Conservation (phyloP, 1,139 yeast species). For the Kurtzmaniella natalensis region DNA sequence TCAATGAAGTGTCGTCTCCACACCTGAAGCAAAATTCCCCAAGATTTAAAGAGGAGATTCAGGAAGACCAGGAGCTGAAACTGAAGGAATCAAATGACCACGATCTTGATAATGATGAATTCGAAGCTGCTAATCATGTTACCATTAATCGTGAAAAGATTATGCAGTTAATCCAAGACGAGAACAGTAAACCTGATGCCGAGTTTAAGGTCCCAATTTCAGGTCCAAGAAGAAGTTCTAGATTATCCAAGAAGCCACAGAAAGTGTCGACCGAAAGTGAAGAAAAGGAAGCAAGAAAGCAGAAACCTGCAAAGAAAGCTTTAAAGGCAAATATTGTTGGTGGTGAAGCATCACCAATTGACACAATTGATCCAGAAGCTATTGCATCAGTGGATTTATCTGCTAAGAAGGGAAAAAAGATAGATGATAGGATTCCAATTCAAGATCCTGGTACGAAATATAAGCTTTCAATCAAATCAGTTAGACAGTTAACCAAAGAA, state of each 20-base stretch:
- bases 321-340: too few species aligned
- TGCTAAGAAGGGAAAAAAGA: background rate
- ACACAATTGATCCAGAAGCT: conserved; percentile 29
- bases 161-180: background rate
- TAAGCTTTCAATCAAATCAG: background rate
- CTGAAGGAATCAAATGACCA: too few species aligned
- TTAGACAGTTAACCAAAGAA: background rate
- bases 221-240: background rate
- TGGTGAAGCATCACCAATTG: conserved; percentile 22
- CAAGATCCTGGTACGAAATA: conserved; percentile 1
- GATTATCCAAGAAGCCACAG: background rate
- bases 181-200: too few species aligned
- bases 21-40: too few species aligned
- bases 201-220: background rate
- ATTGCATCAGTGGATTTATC: conserved; percentile 26
- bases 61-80: too few species aligned
- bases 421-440: background rate
- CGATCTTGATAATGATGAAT: too few species aligned
- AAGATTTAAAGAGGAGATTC: too few species aligned
- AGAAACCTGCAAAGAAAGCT: too few species aligned
- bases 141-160: background rate
- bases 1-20: too few species aligned
- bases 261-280: too few species aligned
- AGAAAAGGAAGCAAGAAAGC: too few species aligned
- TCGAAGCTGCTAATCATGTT: too few species aligned